Conservation (phyloP, 805 yeast species). For the Yamadazyma insecticola region DNA sequence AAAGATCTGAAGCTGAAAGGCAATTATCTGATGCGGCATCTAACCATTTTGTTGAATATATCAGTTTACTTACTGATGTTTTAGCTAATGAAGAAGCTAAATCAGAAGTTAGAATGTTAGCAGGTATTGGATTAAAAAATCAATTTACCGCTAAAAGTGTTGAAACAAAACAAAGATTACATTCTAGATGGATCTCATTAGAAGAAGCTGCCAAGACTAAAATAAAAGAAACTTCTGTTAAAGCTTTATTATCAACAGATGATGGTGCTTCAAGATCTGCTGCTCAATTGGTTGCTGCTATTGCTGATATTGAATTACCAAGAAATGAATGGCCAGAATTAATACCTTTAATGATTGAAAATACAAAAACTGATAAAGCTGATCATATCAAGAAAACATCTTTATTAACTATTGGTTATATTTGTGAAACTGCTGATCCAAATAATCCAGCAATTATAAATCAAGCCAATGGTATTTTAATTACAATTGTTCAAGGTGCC, state of each 20-base stretch:
- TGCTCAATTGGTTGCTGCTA: constrained; percentile 93
- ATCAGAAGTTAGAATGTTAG: constrained; percentile 85
- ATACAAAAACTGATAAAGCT: constrained; percentile 75
- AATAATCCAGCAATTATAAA: constrained; percentile 67
- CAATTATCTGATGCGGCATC: constrained; percentile 68
- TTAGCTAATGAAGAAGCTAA: constrained; percentile 60
- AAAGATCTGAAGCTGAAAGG: constrained; percentile 73
- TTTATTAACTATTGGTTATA: constrained; percentile 85
- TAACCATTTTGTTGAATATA: constrained; percentile 71
- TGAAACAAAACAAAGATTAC: constrained; percentile 51
- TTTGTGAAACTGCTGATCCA: constrained; percentile 93
- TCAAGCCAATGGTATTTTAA: constrained; percentile 87
- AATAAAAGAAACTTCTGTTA: constrained; percentile 58
- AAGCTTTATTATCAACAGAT: constrained; percentile 58
- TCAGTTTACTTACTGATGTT: constrained; percentile 65
- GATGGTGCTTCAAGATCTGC: constrained; percentile 82
- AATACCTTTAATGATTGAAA: constrained; percentile 77
- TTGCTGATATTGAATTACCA: constrained; percentile 94
- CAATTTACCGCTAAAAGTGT: constrained; percentile 79
- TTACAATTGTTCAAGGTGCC: constrained; percentile 96
- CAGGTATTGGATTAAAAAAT: constrained; percentile 84
- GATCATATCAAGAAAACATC: constrained; percentile 83
- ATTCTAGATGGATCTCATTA: constrained; percentile 70
- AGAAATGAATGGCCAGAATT: constrained; percentile 83
- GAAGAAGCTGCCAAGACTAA: constrained; percentile 51